Evolutionary conservation across 2,329 filamentous ascomycete genomes (phyloP).

Genomic region (Colletotrichum aenigma): DNA sequence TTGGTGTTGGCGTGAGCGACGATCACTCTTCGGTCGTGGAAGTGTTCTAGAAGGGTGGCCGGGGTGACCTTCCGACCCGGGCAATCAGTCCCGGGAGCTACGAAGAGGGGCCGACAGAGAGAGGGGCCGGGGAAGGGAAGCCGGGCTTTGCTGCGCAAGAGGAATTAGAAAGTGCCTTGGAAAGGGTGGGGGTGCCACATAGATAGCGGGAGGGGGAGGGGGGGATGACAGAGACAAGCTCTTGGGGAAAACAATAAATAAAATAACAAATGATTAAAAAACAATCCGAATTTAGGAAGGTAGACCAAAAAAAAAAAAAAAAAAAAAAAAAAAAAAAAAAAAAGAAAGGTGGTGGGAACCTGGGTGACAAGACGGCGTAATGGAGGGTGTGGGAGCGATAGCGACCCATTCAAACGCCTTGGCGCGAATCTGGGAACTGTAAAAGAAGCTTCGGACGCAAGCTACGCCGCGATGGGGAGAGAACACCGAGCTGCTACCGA

Average conservation of each 20-base stretch:
- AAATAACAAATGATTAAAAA: neutral
- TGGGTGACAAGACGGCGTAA: neutral
- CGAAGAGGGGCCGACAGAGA: neutral
- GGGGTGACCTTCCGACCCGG: neutral
- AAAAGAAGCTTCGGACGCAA: neutral
- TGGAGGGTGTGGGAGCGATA: neutral
- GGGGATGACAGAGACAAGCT: neutral
- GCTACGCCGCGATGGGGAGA: neutral
- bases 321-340: neutral
- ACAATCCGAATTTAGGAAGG: neutral
- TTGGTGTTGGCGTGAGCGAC: neutral
- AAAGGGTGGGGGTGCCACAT: neutral
- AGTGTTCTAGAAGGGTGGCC: slow-evolving; percentile 11
- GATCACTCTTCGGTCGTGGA: neutral
- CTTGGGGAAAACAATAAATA: neutral
- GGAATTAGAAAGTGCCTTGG: neutral
- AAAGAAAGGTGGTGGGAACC: neutral
- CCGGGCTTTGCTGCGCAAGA: neutral
- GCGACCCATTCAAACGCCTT: neutral
- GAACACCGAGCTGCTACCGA: neutral
- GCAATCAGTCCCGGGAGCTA: neutral
- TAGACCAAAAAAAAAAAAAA: neutral
- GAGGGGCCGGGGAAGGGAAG: slow-evolving; percentile 4
- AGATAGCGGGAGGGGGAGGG: neutral
- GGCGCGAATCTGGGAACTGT: neutral